A percentile compares a stretch with the other conserved stretches of the same genome.
Evolutionary conservation across 345 rosid species (phyloP).

Genomic region (Eucalyptus microcorys): DNA sequence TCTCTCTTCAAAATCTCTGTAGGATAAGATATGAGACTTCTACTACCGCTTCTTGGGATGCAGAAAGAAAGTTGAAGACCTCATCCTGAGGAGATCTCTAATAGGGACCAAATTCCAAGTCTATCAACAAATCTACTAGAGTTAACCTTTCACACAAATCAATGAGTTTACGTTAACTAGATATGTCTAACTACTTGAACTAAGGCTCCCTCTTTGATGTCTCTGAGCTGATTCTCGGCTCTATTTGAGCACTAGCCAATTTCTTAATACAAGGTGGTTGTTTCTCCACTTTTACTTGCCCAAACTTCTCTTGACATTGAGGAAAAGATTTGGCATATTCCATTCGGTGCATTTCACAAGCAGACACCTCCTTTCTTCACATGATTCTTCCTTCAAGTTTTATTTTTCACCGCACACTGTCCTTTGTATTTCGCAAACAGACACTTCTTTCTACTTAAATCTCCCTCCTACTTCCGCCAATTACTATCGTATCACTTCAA

Average conservation of each 20-base stretch:
- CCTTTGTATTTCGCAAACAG: neutral
- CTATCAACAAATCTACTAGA: neutral
- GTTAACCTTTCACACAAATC: neutral
- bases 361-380: neutral
- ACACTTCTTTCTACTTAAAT: neutral
- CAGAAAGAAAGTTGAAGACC: neutral
- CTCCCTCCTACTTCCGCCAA: neutral
- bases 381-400: neutral
- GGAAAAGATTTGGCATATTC: neutral
- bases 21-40: neutral
- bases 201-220: neutral
- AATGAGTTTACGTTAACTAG: accelerated
- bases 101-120: neutral
- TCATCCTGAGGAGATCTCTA: neutral
- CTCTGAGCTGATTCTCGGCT: neutral
- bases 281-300: neutral
- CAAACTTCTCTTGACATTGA: neutral
- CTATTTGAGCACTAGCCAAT: neutral
- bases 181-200: neutral
- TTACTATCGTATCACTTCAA: neutral
- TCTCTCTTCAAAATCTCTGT: neutral
- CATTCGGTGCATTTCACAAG: neutral
- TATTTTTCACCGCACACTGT: neutral
- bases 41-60: neutral
- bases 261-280: neutral